Evolutionary conservation across 371 early-diverging fungal species (phyloP).

Genomic region (Dichotomocladium elegans): DNA sequence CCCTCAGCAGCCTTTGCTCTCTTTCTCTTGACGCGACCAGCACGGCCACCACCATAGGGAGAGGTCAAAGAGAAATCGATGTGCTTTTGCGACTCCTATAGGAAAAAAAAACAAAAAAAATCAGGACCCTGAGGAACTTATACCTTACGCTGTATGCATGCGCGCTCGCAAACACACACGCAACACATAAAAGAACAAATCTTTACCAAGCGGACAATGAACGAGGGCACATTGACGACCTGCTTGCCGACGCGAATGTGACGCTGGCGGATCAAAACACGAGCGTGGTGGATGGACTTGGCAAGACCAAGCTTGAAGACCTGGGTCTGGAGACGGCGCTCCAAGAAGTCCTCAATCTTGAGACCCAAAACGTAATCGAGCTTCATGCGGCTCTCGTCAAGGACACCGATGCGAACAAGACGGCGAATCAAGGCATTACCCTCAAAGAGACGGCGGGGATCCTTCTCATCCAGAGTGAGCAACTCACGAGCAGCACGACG

Average conservation of each 20-base stretch:
- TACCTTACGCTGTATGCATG: too few species aligned
- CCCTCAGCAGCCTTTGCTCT: conserved; percentile 62
- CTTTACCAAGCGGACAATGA: conserved; percentile 84
- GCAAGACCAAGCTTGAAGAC: conserved; percentile 99
- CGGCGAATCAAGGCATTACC: conserved; percentile 99
- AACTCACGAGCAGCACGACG: conserved; percentile 99
- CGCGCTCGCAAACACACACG: too few species aligned
- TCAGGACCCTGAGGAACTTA: too few species aligned
- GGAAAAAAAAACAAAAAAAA: conserved; percentile 6
- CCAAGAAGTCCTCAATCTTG: conserved; percentile 98
- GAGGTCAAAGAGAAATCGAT: conserved; percentile 98
- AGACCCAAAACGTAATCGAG: conserved; percentile 99
- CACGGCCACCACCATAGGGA: conserved; percentile 97
- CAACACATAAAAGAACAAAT: too few species aligned
- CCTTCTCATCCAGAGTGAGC: conserved; percentile 95
- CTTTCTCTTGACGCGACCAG: conserved; percentile 97
- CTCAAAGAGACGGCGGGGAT: conserved; percentile 97
- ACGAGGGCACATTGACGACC: conserved; percentile 95
- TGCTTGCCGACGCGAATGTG: conserved; percentile 99
- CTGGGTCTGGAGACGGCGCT: conserved; percentile 99
- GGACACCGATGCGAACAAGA: conserved; percentile 97
- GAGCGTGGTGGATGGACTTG: conserved; percentile 99
- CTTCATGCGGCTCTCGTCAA: conserved; percentile 95
- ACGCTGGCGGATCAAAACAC: conserved; percentile 97
- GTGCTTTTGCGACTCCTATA: conserved; percentile 89